Base-by-base conservation (phyloP, 2,329 filamentous ascomycete species). In the Aspergillus fumigatus region DNA sequence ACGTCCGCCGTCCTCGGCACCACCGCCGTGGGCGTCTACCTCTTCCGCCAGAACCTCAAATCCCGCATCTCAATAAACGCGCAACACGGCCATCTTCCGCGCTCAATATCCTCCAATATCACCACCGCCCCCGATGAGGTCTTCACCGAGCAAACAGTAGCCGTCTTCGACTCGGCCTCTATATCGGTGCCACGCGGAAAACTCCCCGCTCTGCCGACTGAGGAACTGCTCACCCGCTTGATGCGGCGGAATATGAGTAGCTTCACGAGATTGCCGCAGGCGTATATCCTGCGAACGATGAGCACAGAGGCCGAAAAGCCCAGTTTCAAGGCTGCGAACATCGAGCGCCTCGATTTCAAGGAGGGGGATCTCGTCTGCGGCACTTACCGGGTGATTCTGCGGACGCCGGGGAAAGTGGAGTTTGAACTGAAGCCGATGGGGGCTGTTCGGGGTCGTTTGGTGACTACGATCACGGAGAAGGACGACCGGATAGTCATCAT, bases 1-100 rank as follows among this genome's bases (percentile, higher is more conserved):
- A 63, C 57, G 1, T 62, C 57, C 3, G 59, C 69, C 53, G 75
- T 70, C 5, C 77, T 73, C 54, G 75, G 70, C 19, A 78, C 58
- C 1, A 78, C 67, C 57, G 57, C 59, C 5, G 29, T 66, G 10
- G 67, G 62, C 21, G 51, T 69, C 48, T 67, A 67, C 54, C 51
- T 62, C 9, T 57, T 63, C 50, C 68, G 70, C 54, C 53, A 54
- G 7, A 59, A 57, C 21, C 60, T 71, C 23, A 59, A 62, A 26
- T 53, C 64, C 17, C 61, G 65, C 14, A 53, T 71, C 47, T 49
- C 57, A 4, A 65, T 69, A 52, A 55, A 50, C 4, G 54, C 61
- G 8, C 59, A 61, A 14, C 29, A 45, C 35, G 65, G 66, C 10
- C 59, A 56, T 1, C 61, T 68, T 14, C 54, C 59, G 8, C 26